phyloP scores from a whole-genome alignment of 805 yeast species.

The Wickerhamomyces alni region DNA sequence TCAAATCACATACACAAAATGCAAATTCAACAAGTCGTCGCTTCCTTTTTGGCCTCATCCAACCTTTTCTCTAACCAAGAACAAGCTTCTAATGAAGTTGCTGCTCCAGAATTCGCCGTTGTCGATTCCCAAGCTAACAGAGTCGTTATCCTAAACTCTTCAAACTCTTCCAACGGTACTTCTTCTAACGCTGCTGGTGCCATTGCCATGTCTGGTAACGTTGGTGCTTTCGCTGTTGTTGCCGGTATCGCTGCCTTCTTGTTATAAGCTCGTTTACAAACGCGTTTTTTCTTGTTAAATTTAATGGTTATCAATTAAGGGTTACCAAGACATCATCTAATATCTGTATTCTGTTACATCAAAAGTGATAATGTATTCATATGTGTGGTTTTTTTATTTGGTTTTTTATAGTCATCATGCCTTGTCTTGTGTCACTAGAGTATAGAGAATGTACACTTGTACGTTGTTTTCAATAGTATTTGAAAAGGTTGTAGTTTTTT shows the following conservation, averaged over 20 bases:
- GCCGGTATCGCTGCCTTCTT: slow-evolving; percentile 22
- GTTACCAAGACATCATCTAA: too few species aligned
- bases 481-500: not conserved
- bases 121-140: slow-evolving; percentile 9
- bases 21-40: slow-evolving; percentile 27
- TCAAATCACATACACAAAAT: slow-evolving; percentile 6
- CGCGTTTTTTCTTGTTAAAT: too few species aligned
- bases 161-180: slow-evolving; percentile 21
- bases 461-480: not conserved
- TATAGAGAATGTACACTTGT: not conserved
- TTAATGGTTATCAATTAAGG: too few species aligned
- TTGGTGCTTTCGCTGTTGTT: slow-evolving; percentile 19
- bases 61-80: slow-evolving; percentile 9
- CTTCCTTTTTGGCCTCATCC: slow-evolving; percentile 22
- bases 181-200: slow-evolving; percentile 22
- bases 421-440: not conserved
- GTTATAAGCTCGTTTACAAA: slow-evolving; percentile 10
- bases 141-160: slow-evolving; percentile 11
- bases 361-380: too few species aligned
- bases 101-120: slow-evolving; percentile 10
- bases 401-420: too few species aligned
- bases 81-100: slow-evolving; percentile 3
- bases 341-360: too few species aligned
- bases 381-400: too few species aligned
- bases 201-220: slow-evolving; percentile 11